Base-by-base conservation (phyloP, 768 basidiomycete genomes). In the Auricularia cornea region DNA sequence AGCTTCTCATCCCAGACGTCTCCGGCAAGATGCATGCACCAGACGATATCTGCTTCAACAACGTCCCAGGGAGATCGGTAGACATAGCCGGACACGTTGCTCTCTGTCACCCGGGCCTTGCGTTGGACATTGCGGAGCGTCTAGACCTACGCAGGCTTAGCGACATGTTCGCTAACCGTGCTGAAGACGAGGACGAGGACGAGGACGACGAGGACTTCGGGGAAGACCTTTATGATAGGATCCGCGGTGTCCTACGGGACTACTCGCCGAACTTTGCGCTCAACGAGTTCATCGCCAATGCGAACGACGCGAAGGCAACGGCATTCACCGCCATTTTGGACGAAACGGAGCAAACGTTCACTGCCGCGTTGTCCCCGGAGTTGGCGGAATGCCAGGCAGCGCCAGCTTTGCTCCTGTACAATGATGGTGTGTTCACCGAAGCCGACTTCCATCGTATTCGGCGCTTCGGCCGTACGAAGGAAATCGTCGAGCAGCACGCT, bases 251-350 rank as follows among this genome's bases (percentile, higher is more conserved):
- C 0, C 69, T 84, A 12, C 69, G 66, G 20, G 73, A 79, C 26
- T 84, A 84, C 59, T 73, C 73, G 5, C 72, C 74, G 6, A 71
- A 73, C 6, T 80, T 83, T 60, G 74, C 81, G 11, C 68, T 79
- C 38, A 76, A 75, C 2, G 83, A 84, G 63, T 83, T 83, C 65
- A 63, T 84, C 5, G 83, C 83, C 1, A 84, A 84, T 63, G 83
- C 83, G 1, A 72, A 73, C 4, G 83, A 84, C 66, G 83, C 83
- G 0, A 69, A 70, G 11, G 83, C 83, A 0, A 76, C 73, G 2
- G 66, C 70, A n/a, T 81, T 84, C 64, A 67, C 70, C 2, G 66
- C 83, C 23, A 63, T 80, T 1, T 60, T 81, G 5, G 79, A 83
- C 62, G 70, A 76, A n/a, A 41, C 59, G 5, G 48, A 44, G 3